These are phyloP conservation scores for Kurtzmaniella natalensis DNA, from an alignment of 1,139 yeast genomes.

Conservation along the genomic window DNA sequence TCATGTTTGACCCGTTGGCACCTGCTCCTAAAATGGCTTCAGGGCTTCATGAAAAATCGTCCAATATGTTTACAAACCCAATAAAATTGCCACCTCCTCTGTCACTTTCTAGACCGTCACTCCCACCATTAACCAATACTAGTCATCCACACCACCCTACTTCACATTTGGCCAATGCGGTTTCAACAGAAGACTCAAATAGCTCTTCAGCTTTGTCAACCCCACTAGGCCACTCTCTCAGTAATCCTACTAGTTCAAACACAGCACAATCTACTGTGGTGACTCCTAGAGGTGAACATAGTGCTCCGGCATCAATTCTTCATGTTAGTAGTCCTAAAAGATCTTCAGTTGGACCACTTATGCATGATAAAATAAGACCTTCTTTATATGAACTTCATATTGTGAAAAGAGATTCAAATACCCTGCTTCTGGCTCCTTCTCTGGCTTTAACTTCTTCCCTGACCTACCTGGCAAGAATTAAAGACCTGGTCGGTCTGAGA, in stretches of 20 bases:
- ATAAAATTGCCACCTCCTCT: slow-evolving; percentile 19
- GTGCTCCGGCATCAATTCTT: slow-evolving; percentile 10
- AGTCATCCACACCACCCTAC: slow-evolving; percentile 8
- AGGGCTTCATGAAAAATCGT: neutral
- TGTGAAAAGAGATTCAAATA: slow-evolving; percentile 10
- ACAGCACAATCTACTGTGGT: neutral
- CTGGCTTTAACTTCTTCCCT: slow-evolving; percentile 3
- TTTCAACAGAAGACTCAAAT: slow-evolving; percentile 4
- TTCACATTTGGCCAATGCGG: slow-evolving; percentile 7
- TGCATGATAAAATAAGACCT: slow-evolving; percentile 36
- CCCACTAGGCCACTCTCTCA: neutral
- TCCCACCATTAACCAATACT: slow-evolving; percentile 6
- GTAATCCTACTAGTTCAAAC: slow-evolving; percentile 4
- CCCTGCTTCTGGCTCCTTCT: slow-evolving; percentile 5
- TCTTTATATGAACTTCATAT: slow-evolving; percentile 39
- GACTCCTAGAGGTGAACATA: neutral
- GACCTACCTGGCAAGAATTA: slow-evolving; percentile 3
- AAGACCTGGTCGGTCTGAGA: slow-evolving; percentile 26
- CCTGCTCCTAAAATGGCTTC: slow-evolving; percentile 17
- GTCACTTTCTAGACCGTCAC: slow-evolving; percentile 10
- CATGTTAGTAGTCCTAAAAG: slow-evolving; percentile 10
- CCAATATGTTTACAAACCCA: no score
- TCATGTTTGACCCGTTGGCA: slow-evolving; percentile 36
- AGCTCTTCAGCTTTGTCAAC: slow-evolving; percentile 2
- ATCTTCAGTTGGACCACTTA: slow-evolving; percentile 16